phyloP scores from a whole-genome alignment of 805 yeast species.

The Hanseniaspora hatyaiensis region DNA sequence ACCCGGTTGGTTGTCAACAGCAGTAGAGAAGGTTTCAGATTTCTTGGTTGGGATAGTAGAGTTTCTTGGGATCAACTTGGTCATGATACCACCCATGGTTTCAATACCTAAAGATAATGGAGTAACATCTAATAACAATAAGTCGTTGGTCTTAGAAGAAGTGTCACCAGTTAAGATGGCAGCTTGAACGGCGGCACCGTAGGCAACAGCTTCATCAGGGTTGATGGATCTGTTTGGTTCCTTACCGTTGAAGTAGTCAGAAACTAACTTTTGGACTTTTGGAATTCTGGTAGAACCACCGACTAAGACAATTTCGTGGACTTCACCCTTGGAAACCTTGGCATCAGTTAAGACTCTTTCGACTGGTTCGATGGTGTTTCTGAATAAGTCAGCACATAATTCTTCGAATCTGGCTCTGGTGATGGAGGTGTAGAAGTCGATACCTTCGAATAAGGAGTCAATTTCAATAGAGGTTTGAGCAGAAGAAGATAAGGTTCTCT shows the following conservation, averaged over 20 bases:
- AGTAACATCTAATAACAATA: conserved; percentile 94
- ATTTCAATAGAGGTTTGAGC: conserved; percentile 95
- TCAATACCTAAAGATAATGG: conserved; percentile 98
- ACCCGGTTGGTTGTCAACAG: conserved; percentile 99
- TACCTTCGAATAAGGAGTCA: conserved; percentile 92
- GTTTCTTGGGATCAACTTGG: conserved; percentile 97
- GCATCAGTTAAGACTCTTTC: conserved; percentile 92
- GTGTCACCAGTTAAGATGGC: conserved; percentile 96
- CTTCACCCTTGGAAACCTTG: conserved; percentile 82
- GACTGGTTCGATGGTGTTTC: conserved; percentile 90
- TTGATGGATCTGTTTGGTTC: conserved; percentile 96
- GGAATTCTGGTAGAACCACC: conserved; percentile 99
- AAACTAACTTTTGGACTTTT: conserved; percentile 90
- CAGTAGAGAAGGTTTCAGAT: conserved; percentile 94
- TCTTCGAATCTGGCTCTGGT: conserved; percentile 99
- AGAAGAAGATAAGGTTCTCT: conserved; percentile 94
- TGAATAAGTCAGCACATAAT: conserved; percentile 89
- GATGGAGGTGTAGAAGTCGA: conserved; percentile 93
- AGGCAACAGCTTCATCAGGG: conserved; percentile 99
- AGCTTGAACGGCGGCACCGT: conserved; percentile 99
- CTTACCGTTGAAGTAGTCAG: conserved; percentile 97
- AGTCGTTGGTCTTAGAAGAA: conserved; percentile 94
- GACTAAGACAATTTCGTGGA: conserved; percentile 88
- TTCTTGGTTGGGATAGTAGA: conserved; percentile 97
- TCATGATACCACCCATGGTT: conserved; percentile 99